Evolutionary conservation across 1,139 yeast species (phyloP), one percentile per base, ranked within the genome.

Genomic region (Pichia terricola): DNA sequence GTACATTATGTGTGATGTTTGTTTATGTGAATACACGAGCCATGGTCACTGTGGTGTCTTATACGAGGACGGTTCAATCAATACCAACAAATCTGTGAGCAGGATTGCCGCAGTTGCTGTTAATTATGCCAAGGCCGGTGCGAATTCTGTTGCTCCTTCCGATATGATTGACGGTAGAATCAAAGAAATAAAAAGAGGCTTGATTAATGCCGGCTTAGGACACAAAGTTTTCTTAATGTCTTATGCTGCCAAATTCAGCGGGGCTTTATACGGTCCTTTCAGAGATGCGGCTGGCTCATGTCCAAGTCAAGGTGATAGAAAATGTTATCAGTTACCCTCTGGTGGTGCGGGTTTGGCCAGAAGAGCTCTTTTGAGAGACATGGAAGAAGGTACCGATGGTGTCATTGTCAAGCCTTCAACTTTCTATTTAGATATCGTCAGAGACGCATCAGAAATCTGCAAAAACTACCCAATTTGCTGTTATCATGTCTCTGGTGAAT

Each of bases 91-190:
- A 45, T 78, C 94, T 28, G 95, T 86, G 25, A 73, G 79, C 53
- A 73, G 99, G 61, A 73, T 91, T 43, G 96, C 95, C 2, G 91
- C 94, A 11, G 96, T 91, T 28, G 96, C 97, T 1, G 95, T 85
- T 27, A 89, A 86, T 63, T 91, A 91, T 60, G 98, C 97, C 39
- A 76, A 73, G 55, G 97, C 98, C 0, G 98, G 97, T 43, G 96
- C 96, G 2, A 75, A 91, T 61, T 83, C 88, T 45, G 96, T 91
- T 35, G 97, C 98, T 1, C 99, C 99, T 22, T 83, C 95, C 11
- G 98, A 91, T 63, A 91, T 94, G 98, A 81, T 89, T 61, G 99
- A 91, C 62, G 99, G 98, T 26, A 76, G 98, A 57, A 79, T 94
- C 52, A 72, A 75, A 50, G 97, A 87, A 45, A 91, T 91, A 63